These are phyloP conservation scores for Chondrus crispus DNA, from an alignment of 23 red algal species.

Conservation along the genomic window DNA sequence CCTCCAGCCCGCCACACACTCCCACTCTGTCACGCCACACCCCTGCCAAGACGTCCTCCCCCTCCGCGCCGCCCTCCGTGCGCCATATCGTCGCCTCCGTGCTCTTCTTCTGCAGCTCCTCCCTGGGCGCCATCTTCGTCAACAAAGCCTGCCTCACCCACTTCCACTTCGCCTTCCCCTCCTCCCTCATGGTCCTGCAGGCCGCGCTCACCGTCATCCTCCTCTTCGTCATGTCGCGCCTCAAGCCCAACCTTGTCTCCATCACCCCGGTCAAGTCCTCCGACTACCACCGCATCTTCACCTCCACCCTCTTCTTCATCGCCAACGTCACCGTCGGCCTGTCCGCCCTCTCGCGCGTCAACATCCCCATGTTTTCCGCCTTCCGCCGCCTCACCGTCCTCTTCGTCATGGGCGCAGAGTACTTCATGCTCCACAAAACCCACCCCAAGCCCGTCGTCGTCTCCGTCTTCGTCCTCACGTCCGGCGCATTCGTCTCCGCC, in stretches of 20 bases:
- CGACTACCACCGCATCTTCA: slow-evolving; percentile 41
- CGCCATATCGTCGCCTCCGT: slow-evolving; percentile 44
- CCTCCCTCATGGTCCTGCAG: slow-evolving; percentile 72
- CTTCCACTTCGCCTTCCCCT: slow-evolving; percentile 79
- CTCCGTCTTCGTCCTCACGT: slow-evolving; percentile 77
- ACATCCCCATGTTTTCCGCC: slow-evolving; percentile 98
- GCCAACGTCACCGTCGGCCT: slow-evolving; percentile 81
- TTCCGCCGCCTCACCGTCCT: slow-evolving; percentile 93
- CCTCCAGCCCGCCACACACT: no score
- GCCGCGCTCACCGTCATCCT: slow-evolving; percentile 43
- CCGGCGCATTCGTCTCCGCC: slow-evolving; percentile 90
- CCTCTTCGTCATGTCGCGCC: slow-evolving; percentile 24
- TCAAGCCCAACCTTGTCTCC: slow-evolving; percentile 28
- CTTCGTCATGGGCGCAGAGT: slow-evolving; percentile 92
- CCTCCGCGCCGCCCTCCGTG: background rate
- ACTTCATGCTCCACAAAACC: slow-evolving; percentile 69
- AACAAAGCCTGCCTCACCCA: slow-evolving; percentile 86
- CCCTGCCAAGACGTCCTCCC: background rate
- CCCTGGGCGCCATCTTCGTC: slow-evolving; percentile 77
- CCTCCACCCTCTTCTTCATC: slow-evolving; percentile 63
- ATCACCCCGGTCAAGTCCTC: slow-evolving; percentile 18
- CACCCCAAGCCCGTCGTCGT: slow-evolving; percentile 43
- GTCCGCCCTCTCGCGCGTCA: slow-evolving; percentile 79
- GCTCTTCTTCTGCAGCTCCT: slow-evolving; percentile 56
- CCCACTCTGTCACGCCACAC: background rate